Percentiles rank a stretch among this genome's conserved stretches.
Evolutionary conservation across 2,329 filamentous ascomycete species (phyloP).

Genomic region (Monilinia polystroma): DNA sequence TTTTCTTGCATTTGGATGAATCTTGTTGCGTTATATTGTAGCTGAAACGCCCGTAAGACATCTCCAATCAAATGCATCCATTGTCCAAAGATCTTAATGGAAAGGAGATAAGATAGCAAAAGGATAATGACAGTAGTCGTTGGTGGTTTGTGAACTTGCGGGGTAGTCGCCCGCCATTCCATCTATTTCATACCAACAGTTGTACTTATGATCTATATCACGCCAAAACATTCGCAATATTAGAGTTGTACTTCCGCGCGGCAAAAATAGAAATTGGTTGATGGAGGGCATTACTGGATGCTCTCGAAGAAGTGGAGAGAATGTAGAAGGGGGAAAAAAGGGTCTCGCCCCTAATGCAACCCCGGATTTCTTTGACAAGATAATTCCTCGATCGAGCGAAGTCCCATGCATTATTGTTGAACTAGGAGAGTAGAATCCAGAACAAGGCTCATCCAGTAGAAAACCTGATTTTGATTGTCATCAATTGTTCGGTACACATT

Average conservation of each 20-base stretch:
- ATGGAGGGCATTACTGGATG: not conserved
- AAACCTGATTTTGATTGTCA: slow-evolving; percentile 2
- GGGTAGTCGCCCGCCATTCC: slow-evolving; percentile 11
- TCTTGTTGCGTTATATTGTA: not conserved
- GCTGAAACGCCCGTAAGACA: slow-evolving; percentile 11
- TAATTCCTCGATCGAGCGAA: slow-evolving; percentile 30
- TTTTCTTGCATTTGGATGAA: not conserved
- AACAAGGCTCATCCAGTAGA: slow-evolving; percentile 14
- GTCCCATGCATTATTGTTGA: slow-evolving; percentile 12
- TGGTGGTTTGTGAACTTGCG: slow-evolving; percentile 4
- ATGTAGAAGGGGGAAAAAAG: not conserved
- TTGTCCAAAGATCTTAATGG: slow-evolving; percentile 1
- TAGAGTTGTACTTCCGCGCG: slow-evolving; percentile 6
- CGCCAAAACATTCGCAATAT: not conserved
- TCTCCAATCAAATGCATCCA: slow-evolving; percentile 1
- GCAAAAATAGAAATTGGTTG: not conserved
- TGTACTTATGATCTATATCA: slow-evolving; percentile 5
- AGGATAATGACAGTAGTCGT: not conserved
- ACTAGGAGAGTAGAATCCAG: slow-evolving; percentile 16
- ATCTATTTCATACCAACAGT: not conserved
- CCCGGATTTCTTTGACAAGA: slow-evolving; percentile 36
- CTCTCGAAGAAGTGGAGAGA: slow-evolving; percentile 7
- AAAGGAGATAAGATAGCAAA: slow-evolving; percentile 13
- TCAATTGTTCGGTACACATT: slow-evolving; percentile 7
- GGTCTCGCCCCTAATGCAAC: slow-evolving; percentile 24